A percentile compares a stretch with the other conserved stretches of the same genome.
These are phyloP conservation scores for Diplodia mutila DNA, from an alignment of 2,329 filamentous ascomycete genomes.

Conservation along the genomic window DNA sequence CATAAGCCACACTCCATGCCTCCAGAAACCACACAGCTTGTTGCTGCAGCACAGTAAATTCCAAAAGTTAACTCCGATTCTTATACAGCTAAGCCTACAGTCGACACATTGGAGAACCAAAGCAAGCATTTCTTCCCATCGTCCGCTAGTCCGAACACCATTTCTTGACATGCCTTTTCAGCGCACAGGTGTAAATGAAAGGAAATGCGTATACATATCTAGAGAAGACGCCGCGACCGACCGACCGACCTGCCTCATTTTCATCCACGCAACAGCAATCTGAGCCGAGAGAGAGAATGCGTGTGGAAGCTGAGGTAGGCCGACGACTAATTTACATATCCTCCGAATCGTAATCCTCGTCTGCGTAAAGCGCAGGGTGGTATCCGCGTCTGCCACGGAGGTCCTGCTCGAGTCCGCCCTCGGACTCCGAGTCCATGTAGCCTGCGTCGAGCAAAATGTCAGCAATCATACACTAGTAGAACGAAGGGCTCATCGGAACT, in stretches of 20 bases:
- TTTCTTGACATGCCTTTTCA: background rate
- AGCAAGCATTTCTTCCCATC: background rate
- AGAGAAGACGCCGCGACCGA: background rate
- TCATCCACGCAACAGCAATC: background rate
- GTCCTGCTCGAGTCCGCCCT: conserved; percentile 88
- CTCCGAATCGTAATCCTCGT: conserved; percentile 78
- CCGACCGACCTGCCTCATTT: background rate
- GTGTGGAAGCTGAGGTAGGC: background rate
- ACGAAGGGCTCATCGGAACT: conserved; percentile 12
- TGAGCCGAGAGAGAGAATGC: background rate
- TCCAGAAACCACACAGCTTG: no score
- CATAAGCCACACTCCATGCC: no score
- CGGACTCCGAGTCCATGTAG: conserved; percentile 83
- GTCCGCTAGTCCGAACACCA: background rate
- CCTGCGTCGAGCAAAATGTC: conserved; percentile 50
- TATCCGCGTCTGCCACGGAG: conserved; percentile 73
- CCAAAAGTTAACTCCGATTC: background rate
- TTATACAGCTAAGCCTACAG: background rate
- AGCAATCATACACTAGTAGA: conserved; percentile 7
- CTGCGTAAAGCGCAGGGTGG: conserved; percentile 70
- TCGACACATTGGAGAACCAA: background rate
- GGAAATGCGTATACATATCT: background rate
- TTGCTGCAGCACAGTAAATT: no score
- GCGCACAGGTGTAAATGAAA: background rate
- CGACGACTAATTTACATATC: conserved; percentile 45